Evolutionary conservation across 345 rosid species (phyloP).

Genomic region (Corymbia maculata): DNA sequence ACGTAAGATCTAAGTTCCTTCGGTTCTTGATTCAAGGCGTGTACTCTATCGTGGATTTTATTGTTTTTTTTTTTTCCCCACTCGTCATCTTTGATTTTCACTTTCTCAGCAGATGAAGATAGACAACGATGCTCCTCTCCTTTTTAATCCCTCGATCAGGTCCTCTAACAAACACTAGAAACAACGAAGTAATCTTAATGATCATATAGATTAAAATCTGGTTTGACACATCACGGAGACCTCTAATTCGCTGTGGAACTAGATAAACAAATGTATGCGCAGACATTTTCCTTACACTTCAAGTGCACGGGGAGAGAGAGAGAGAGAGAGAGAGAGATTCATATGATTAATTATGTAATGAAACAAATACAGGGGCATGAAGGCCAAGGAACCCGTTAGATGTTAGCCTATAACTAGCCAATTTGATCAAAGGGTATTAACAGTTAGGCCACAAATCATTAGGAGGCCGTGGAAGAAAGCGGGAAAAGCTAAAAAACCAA

Average conservation of each 20-base stretch:
- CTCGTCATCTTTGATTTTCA: neutral
- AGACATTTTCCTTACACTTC: neutral
- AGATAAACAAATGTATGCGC: neutral
- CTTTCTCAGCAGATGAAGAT: neutral
- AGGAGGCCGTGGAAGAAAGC: neutral
- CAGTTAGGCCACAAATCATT: constrained; percentile 7
- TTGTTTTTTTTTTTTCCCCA: neutral
- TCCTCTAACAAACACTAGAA: neutral
- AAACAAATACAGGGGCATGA: neutral
- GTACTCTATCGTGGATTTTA: neutral
- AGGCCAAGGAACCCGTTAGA: constrained; percentile 5
- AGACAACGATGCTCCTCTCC: neutral
- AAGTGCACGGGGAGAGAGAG: neutral
- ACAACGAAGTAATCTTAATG: neutral
- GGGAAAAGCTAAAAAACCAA: neutral
- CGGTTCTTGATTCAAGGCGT: neutral
- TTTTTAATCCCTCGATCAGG: neutral
- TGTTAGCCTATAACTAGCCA: constrained; percentile 15
- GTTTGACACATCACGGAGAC: neutral
- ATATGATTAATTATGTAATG: neutral
- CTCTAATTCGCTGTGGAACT: neutral
- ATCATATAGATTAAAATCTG: neutral
- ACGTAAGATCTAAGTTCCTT: neutral
- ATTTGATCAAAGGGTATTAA: constrained; percentile 3
- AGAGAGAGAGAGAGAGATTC: neutral